Conservation (phyloP, 345 rosid genomes). For the Camelina laxa region DNA sequence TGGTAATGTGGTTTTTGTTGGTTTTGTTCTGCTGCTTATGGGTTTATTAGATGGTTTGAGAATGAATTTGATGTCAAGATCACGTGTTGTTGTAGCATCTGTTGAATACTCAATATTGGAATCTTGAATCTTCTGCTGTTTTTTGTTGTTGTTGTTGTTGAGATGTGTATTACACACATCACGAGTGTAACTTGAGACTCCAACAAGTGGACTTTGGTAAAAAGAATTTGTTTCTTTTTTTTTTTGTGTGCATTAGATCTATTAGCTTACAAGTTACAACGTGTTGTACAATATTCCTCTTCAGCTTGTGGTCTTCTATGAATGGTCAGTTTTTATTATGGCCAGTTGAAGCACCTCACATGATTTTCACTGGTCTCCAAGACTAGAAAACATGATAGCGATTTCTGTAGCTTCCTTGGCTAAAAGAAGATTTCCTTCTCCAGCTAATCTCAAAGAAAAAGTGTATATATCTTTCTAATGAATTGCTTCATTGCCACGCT, state of each 20-base stretch:
- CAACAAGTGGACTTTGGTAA: too few relatives aligned
- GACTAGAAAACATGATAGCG: conserved; percentile 99
- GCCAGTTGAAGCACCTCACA: conserved; percentile 90
- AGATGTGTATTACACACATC: conserved; percentile 11
- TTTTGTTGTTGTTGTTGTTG: too few relatives aligned
- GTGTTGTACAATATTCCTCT: too few relatives aligned
- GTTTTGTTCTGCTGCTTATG: conserved; percentile 21
- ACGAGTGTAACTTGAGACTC: neutral
- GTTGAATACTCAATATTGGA: conserved; percentile 5
- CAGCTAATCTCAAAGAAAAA: too few relatives aligned
- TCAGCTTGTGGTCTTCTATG: neutral
- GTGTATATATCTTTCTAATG: too few relatives aligned
- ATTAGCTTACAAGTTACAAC: too few relatives aligned
- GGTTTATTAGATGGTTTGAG: conserved; percentile 26
- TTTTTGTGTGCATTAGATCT: too few relatives aligned
- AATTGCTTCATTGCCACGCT: too few relatives aligned
- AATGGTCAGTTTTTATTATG: conserved; percentile 26
- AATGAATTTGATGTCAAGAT: neutral
- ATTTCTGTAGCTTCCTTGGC: too few relatives aligned
- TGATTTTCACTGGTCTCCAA: conserved; percentile 90
- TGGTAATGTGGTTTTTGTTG: conserved; percentile 11
- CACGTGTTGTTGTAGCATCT: conserved; percentile 19
- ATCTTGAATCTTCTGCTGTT: conserved; percentile 7
- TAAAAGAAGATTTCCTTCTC: too few relatives aligned
- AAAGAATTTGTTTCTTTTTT: too few relatives aligned